Evolutionary conservation across 1,139 yeast genomes (phyloP), one percentile per base, ranked within the genome.

Genomic region (Debaryomycetaceae sp.): DNA sequence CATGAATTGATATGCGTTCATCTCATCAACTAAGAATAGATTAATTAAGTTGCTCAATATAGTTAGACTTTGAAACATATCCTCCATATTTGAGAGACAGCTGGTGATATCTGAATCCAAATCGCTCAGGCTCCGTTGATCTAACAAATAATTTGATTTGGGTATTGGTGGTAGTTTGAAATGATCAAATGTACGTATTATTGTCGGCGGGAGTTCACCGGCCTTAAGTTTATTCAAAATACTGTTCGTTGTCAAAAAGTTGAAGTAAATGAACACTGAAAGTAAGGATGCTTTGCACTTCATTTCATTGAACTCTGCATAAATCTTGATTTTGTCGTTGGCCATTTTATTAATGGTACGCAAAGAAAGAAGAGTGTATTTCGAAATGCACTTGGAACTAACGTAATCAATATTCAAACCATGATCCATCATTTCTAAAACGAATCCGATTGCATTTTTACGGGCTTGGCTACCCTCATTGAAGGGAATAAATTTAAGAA

Each of bases 141-240:
- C 55, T n/a, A 49, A 43, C 27, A 56, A 46, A 36, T 48, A 56
- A 37, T 42, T 49, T 8, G 60, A 51, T 43, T 58, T 65, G 1
- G 73, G 54, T 11, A 66, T 46, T 3, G 73, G 73, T 4, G 74
- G 71, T 22, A 65, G 49, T 4, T 46, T 43, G 20, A 61, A 55
- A 4, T 41, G 46, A 5, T 45, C 42, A 42, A 59, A 62, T 24
- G 49, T 52, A 11, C 43, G 38, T 3, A 40, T 24, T 6, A 60
- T 47, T 0, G 53, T 44, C 8, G 43, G 40, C 5, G 68, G 66
- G 17, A 63, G 42, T 1, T 42, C 42, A 14, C 45, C 48, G 4
- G 44, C 42, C 35, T 42, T 49, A 24, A 41, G 46, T 8, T 40
- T 14, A 23, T 41, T 42, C 44, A 55, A 48, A 34, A 60, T 45